phyloP scores from a whole-genome alignment of 495 filamentous ascomycete species.

The Xylaria palmicola region DNA sequence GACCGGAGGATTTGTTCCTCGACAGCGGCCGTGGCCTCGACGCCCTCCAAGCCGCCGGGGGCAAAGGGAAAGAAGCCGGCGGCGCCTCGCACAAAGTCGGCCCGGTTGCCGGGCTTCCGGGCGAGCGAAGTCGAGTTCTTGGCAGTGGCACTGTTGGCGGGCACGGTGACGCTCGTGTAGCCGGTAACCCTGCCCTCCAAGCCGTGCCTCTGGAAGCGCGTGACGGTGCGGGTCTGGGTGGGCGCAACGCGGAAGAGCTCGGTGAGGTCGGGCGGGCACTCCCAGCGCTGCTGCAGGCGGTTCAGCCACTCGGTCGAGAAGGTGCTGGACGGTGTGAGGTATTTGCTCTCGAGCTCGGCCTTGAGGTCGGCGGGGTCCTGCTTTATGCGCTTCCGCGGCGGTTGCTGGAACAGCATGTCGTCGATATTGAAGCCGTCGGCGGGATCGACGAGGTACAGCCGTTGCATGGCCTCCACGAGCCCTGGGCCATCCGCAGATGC shows the following conservation, averaged over 20 bases:
- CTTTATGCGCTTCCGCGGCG: conserved; percentile 58
- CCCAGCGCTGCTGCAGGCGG: conserved; percentile 85
- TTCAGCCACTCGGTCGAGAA: conserved; percentile 87
- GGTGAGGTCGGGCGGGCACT: conserved; percentile 69
- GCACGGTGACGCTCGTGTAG: conserved; percentile 92
- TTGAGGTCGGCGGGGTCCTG: conserved; percentile 60
- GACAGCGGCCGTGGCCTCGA: conserved; percentile 74
- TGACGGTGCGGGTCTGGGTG: conserved; percentile 89
- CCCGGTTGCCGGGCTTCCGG: conserved; percentile 80
- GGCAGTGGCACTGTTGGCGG: conserved; percentile 83
- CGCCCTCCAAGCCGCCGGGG: conserved; percentile 84
- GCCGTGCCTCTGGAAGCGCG: conserved; percentile 87
- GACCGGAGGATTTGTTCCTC: conserved; percentile 61
- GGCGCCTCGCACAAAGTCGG: conserved; percentile 92
- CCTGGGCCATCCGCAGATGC: conserved; percentile 27
- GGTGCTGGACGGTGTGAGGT: conserved; percentile 69
- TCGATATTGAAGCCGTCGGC: conserved; percentile 48
- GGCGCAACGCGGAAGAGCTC: conserved; percentile 83
- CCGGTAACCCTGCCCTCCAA: conserved; percentile 91
- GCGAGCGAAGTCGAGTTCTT: conserved; percentile 94
- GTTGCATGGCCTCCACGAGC: conserved; percentile 39
- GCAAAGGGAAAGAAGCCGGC: conserved; percentile 96
- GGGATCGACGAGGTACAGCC: conserved; percentile 32
- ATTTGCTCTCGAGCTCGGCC: conserved; percentile 69
- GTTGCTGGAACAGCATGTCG: conserved; percentile 50